These are phyloP conservation scores for Auricularia sp. DNA, from an alignment of 768 basidiomycete species.

Conservation along the genomic window DNA sequence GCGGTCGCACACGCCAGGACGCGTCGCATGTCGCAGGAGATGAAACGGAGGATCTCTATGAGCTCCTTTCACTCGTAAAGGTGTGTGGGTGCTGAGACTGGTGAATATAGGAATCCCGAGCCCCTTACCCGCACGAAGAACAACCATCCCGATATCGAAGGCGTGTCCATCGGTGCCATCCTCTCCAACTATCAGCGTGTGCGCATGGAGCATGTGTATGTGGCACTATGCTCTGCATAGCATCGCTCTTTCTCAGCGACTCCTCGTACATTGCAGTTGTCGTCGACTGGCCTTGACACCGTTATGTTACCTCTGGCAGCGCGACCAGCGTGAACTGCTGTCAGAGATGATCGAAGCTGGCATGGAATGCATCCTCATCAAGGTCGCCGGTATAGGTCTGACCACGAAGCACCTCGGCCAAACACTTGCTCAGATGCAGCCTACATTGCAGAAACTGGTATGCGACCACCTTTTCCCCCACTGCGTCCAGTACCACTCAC, in stretches of 20 bases:
- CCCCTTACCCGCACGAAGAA: slow-evolving; percentile 29
- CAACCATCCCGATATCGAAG: slow-evolving; percentile 71
- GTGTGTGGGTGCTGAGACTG: slow-evolving; percentile 28
- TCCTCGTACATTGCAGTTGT: slow-evolving; percentile 42
- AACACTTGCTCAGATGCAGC: slow-evolving; percentile 62
- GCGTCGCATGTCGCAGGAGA: slow-evolving; percentile 60
- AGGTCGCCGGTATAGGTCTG: slow-evolving; percentile 91
- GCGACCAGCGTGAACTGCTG: slow-evolving; percentile 78
- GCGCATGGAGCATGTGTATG: slow-evolving; percentile 95
- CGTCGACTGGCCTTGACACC: slow-evolving; percentile 69
- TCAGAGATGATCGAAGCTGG: slow-evolving; percentile 76
- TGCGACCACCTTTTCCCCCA: slow-evolving; percentile 13
- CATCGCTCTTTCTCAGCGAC: slow-evolving; percentile 8
- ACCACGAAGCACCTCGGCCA: slow-evolving; percentile 69
- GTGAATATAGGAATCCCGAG: no score
- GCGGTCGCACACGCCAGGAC: slow-evolving; percentile 41
- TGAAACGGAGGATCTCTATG: slow-evolving; percentile 90
- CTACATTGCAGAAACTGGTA: slow-evolving; percentile 64
- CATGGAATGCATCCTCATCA: slow-evolving; percentile 79
- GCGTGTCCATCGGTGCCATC: slow-evolving; percentile 91
- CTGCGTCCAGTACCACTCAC: not conserved
- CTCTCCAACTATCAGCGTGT: slow-evolving; percentile 96
- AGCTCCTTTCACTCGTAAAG: slow-evolving; percentile 64
- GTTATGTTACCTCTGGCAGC: slow-evolving; percentile 88
- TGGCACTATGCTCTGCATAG: not conserved